Percentiles rank a stretch among this genome's conserved stretches.
phyloP scores from a whole-genome alignment of 225 moss, liverwort and hornwort genomes.

The Sphagnum contortum region DNA sequence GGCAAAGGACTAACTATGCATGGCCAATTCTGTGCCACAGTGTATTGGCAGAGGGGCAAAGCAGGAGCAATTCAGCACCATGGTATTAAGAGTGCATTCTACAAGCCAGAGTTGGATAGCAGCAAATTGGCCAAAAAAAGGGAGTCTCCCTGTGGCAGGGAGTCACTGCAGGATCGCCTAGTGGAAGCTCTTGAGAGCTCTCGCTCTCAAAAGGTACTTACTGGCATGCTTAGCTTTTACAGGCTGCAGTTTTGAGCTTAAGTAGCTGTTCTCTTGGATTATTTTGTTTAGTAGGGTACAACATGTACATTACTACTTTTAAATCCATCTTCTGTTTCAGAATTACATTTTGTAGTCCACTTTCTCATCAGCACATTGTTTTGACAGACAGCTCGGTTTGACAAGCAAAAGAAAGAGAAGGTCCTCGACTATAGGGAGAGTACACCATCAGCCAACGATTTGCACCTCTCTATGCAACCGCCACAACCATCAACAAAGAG shows the following conservation, averaged over 20 bases:
- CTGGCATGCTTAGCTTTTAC: no score
- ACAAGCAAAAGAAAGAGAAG: conserved; percentile 60
- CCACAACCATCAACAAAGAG: conserved; percentile 67
- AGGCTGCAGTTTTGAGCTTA: no score
- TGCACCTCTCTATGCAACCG: conserved; percentile 94
- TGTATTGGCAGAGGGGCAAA: conserved; percentile 53
- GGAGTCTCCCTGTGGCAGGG: conserved; percentile 69
- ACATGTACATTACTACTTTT: background rate
- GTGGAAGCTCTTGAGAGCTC: conserved; percentile 92
- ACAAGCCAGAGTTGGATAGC: conserved; percentile 68
- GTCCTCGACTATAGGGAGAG: conserved; percentile 30
- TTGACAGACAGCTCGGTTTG: conserved; percentile 62
- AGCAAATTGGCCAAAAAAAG: conserved; percentile 44
- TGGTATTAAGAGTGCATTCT: conserved; percentile 88
- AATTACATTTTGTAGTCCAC: background rate
- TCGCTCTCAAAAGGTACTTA: conserved; percentile 62
- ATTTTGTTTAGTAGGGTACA: no score
- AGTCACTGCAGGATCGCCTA: conserved; percentile 91
- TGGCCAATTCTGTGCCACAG: no score
- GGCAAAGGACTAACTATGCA: no score
- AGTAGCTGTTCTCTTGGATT: no score
- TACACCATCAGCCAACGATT: conserved; percentile 52
- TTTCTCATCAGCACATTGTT: background rate
- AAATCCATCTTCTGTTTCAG: background rate
- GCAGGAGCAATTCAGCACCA: conserved; percentile 57